Evolutionary conservation across 2,329 filamentous ascomycete genomes (phyloP).

Genomic region (Lithohypha guttulata): DNA sequence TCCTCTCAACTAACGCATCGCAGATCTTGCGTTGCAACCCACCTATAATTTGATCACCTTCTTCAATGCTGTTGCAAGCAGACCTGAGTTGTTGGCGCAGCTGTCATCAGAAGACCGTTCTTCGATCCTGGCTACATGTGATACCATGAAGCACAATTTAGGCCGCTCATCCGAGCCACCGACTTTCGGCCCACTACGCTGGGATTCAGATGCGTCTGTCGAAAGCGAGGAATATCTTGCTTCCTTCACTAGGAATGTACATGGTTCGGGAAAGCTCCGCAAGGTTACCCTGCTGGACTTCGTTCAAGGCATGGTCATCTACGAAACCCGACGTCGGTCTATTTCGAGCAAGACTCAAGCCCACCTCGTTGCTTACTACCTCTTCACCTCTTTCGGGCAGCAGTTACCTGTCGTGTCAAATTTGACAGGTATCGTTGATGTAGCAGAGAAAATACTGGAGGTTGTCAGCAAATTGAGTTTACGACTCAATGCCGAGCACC

Average conservation of each 20-base stretch:
- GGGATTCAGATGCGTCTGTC: neutral
- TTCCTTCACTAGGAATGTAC: neutral
- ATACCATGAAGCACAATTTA: neutral
- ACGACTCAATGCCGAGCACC: neutral
- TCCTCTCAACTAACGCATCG: neutral
- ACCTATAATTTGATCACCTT: slow-evolving; percentile 4
- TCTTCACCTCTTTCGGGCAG: neutral
- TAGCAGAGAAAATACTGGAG: neutral
- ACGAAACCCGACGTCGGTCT: neutral
- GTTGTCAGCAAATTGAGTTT: neutral
- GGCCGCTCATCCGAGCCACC: neutral
- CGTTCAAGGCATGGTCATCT: neutral
- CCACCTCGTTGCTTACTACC: slow-evolving; percentile 1
- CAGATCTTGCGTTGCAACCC: slow-evolving; percentile 1
- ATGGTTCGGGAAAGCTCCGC: neutral
- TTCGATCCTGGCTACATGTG: neutral
- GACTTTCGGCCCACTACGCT: neutral
- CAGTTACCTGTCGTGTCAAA: neutral
- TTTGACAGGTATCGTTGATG: neutral
- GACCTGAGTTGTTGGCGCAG: neutral
- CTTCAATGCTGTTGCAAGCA: neutral
- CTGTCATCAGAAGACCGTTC: neutral
- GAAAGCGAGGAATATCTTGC: neutral
- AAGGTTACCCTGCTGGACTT: neutral
- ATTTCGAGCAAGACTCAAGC: neutral